Evolutionary conservation across 2,329 filamentous ascomycete genomes (phyloP), one percentile per base, ranked within the genome.

Genomic region (Aspergillus uvarum): DNA sequence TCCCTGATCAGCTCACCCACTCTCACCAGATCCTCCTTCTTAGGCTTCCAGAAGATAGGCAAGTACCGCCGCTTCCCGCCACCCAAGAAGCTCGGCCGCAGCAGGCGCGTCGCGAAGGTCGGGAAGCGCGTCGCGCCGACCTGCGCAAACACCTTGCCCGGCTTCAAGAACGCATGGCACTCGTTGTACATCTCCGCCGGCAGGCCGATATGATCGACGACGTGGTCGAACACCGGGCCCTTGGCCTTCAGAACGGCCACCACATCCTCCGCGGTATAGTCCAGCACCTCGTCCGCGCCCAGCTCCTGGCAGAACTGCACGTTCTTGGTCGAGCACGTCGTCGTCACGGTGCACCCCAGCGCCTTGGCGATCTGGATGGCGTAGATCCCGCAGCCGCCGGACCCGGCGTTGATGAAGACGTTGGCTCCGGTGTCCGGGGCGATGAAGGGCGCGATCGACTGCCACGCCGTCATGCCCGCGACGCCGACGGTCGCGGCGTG

Each of bases 361-460:
- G 77, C 76, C 69, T 88, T 89, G 8, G 86, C 87, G 49, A 89
- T 81, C 68, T 89, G 87, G 56, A 89, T 84, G 0, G 79, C 82
- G 59, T 81, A 87, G 0, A 81, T 80, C 0, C 87, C 87, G 0
- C 80, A 82, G 0, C 87, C 87, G 10, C 87, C 87, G 5, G 81
- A 85, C 0, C 86, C 86, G 12, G 86, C 87, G 64, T 89, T 89
- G 70, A 89, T 82, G 67, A 89, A 85, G 7, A 89, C 78, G 82
- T 54, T 83, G 79, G 14, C 32, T n/a, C 85, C 85, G 4, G 72
- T 61, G 22, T n/a, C 51, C 0, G 35, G 26, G 12, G 77, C 75
- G 51, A 82, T 79, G 59, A 79, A 71, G 1, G 78, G 77, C n/a
- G 82, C 70, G 24, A 85, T 73, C 32, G 72, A 68, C 67, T 83